Evolutionary conservation across 768 basidiomycete species (phyloP).

Genomic region (Lyophyllum atratum): DNA sequence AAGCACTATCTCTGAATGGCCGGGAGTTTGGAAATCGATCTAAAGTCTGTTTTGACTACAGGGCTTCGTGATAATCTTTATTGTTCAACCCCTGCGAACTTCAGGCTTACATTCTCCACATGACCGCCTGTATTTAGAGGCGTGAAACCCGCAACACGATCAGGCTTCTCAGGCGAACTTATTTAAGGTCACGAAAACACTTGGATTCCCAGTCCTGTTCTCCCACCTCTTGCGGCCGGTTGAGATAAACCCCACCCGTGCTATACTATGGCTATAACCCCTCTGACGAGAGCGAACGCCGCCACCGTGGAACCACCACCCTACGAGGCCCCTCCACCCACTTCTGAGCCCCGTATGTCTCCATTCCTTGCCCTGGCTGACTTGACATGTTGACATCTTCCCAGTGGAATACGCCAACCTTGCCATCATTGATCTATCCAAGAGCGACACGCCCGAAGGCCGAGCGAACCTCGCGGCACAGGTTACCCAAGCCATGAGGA

Average conservation of each 20-base stretch:
- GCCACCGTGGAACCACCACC: not conserved
- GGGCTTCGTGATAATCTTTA: not conserved
- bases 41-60: not conserved
- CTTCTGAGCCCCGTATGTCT: slow-evolving; percentile 10
- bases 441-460: slow-evolving; percentile 35
- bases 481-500: slow-evolving; percentile 45
- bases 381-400: not conserved
- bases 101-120: not conserved
- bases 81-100: not conserved
- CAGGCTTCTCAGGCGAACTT: not conserved
- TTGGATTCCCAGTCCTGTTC: not conserved
- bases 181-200: not conserved
- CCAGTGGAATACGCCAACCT: slow-evolving; percentile 47
- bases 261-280: not conserved
- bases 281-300: not conserved
- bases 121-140: not conserved
- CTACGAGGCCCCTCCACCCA: slow-evolving; percentile 14
- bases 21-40: not conserved
- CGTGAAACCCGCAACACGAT: not conserved
- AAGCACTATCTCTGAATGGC: slow-evolving; percentile 35
- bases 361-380: not conserved
- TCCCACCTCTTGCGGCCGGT: not conserved
- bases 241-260: not conserved
- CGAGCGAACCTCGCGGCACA: slow-evolving; percentile 38
- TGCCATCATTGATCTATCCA: slow-evolving; percentile 50